phyloP scores from a whole-genome alignment of 192 early-diverging fungal genomes.

The Gryganskiella cystojenkinii region DNA sequence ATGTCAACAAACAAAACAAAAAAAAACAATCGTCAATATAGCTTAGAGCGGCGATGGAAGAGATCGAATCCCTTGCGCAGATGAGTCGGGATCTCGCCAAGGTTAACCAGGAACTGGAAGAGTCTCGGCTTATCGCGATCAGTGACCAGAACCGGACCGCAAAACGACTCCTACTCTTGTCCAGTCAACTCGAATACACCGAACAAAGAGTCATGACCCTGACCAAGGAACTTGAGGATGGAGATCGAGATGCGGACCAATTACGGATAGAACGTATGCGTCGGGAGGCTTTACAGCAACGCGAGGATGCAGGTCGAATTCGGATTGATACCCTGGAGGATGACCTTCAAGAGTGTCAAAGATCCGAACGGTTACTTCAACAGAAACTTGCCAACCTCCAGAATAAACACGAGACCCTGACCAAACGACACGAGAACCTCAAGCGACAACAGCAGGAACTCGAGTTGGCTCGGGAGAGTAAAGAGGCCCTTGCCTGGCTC shows the following conservation, averaged over 20 bases:
- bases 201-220: slow-evolving; percentile 41
- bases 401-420: slow-evolving; percentile 37
- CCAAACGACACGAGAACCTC: slow-evolving; percentile 43
- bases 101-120: slow-evolving; percentile 41
- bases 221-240: slow-evolving; percentile 29
- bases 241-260: slow-evolving; percentile 32
- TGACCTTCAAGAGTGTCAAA: slow-evolving; percentile 35
- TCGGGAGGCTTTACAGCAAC: slow-evolving; percentile 31
- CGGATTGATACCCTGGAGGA: slow-evolving; percentile 40
- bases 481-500: slow-evolving; percentile 48
- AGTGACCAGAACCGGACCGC: slow-evolving; percentile 45
- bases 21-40: not conserved
- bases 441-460: slow-evolving; percentile 45
- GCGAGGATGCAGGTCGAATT: slow-evolving; percentile 29
- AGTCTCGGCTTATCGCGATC: slow-evolving; percentile 27
- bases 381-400: slow-evolving; percentile 23
- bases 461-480: slow-evolving; percentile 45
- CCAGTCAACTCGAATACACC: slow-evolving; percentile 42
- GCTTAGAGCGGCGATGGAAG: slow-evolving; percentile 37
- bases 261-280: slow-evolving; percentile 40
- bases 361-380: slow-evolving; percentile 33
- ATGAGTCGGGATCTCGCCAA: slow-evolving; percentile 41
- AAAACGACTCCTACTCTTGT: slow-evolving; percentile 37
- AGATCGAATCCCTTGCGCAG: slow-evolving; percentile 42
- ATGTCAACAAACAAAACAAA: not conserved